Evolutionary conservation across 306 rosid genomes (phyloP).

Genomic region (Adenanthera pavonina): DNA sequence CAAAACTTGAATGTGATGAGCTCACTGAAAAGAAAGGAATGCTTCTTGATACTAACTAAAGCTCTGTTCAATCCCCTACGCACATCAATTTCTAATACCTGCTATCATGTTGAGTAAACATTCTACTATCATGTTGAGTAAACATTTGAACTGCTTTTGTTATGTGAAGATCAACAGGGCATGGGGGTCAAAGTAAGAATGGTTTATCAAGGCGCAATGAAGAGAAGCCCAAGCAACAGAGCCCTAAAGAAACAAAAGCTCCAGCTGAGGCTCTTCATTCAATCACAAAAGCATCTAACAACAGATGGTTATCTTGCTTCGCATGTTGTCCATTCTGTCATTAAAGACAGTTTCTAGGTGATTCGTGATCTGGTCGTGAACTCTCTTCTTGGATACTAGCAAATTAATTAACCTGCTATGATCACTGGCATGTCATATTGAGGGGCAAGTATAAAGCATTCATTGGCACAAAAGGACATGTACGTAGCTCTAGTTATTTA

Average conservation of each 20-base stretch:
- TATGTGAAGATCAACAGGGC: slow-evolving; percentile 52
- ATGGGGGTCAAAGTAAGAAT: slow-evolving; percentile 35
- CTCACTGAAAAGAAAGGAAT: background rate
- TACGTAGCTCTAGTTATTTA: slow-evolving; percentile 33
- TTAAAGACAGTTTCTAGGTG: slow-evolving; percentile 31
- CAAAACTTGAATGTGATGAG: no score
- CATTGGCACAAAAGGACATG: background rate
- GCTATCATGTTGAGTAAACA: slow-evolving; percentile 14
- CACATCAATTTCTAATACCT: background rate
- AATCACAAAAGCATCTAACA: background rate
- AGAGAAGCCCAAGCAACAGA: slow-evolving; percentile 37
- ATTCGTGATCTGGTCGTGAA: background rate
- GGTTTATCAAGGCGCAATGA: slow-evolving; percentile 40
- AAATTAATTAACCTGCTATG: slow-evolving; percentile 15
- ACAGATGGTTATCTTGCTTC: slow-evolving; percentile 65
- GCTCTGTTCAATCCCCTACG: background rate
- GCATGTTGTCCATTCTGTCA: slow-evolving; percentile 45
- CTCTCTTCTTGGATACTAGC: slow-evolving; percentile 3
- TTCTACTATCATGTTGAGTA: slow-evolving; percentile 24
- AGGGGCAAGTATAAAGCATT: slow-evolving; percentile 19
- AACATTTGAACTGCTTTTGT: slow-evolving; percentile 37
- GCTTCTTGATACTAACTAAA: background rate
- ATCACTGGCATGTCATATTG: background rate
- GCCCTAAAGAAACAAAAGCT: slow-evolving; percentile 33
- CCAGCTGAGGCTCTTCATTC: slow-evolving; percentile 37